A percentile compares a stretch with the other conserved stretches of the same genome.
Conservation (phyloP, 495 filamentous ascomycete genomes). For the Extremus antarcticus region DNA sequence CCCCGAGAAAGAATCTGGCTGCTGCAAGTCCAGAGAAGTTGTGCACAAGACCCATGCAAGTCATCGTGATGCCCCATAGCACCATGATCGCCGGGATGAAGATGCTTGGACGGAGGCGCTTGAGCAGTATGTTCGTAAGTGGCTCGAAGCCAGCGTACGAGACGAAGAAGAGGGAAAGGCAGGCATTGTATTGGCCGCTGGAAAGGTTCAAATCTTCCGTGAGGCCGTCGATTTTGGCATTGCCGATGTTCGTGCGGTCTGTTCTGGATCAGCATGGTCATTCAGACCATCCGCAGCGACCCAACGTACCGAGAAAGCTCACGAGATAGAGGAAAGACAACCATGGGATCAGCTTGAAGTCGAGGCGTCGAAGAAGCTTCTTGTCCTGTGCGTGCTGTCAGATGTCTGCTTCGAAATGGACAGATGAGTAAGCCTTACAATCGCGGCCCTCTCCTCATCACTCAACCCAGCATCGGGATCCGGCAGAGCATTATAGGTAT, state of each 20-base stretch:
- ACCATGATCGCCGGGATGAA: slow-evolving; percentile 47
- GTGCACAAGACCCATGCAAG: slow-evolving; percentile 69
- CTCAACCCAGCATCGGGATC: slow-evolving; percentile 13
- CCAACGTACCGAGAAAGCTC: slow-evolving; percentile 50
- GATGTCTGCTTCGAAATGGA: background rate
- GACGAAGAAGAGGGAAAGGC: slow-evolving; percentile 48
- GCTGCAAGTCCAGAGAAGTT: slow-evolving; percentile 73
- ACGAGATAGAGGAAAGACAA: slow-evolving; percentile 76
- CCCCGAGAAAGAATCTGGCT: slow-evolving; percentile 75
- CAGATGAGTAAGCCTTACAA: slow-evolving; percentile 2
- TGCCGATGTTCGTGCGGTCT: slow-evolving; percentile 61
- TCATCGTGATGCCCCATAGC: slow-evolving; percentile 66
- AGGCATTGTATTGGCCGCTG: slow-evolving; percentile 24
- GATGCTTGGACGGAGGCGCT: slow-evolving; percentile 37
- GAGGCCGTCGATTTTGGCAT: slow-evolving; percentile 44
- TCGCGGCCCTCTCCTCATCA: slow-evolving; percentile 9
- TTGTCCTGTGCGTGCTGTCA: slow-evolving; percentile 5
- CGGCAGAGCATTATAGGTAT: background rate
- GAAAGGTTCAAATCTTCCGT: slow-evolving; percentile 26
- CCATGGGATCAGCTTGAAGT: slow-evolving; percentile 19
- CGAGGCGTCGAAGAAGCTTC: slow-evolving; percentile 1
- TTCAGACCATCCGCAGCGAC: background rate
- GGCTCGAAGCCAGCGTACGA: slow-evolving; percentile 85
- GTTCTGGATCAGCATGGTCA: background rate
- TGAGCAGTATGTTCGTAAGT: slow-evolving; percentile 78